Evolutionary conservation across 805 yeast genomes (phyloP).

Genomic region (Monosporozyma unispora): DNA sequence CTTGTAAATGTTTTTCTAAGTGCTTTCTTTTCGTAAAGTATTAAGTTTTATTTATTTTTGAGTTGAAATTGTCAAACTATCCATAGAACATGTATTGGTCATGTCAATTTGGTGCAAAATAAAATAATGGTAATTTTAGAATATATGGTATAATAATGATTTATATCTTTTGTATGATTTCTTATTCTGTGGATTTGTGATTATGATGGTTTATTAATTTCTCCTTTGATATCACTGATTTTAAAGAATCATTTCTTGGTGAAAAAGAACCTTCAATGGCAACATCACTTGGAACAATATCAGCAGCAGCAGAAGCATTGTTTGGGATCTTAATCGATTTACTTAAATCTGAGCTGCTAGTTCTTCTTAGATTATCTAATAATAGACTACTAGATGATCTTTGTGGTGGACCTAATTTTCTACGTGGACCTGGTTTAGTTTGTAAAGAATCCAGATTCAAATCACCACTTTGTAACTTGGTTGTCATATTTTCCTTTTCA

Average conservation of each 20-base stretch:
- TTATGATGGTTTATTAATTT: slow-evolving; percentile 8
- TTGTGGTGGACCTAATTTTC: slow-evolving; percentile 5
- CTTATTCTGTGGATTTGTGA: neutral
- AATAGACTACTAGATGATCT: slow-evolving; percentile 4
- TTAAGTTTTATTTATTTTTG: neutral
- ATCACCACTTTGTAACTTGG: neutral
- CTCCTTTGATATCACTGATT: slow-evolving; percentile 17
- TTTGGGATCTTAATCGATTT: slow-evolving; percentile 7
- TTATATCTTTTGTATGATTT: neutral
- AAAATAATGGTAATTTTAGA: neutral
- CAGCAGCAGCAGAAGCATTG: slow-evolving; percentile 16
- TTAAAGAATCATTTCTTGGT: slow-evolving; percentile 20
- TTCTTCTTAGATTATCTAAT: neutral
- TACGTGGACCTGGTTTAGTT: neutral
- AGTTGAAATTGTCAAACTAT: neutral
- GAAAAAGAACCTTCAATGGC: slow-evolving; percentile 38
- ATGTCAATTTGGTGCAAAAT: neutral
- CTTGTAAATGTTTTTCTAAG: neutral
- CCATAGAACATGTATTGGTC: neutral
- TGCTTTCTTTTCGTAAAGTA: neutral
- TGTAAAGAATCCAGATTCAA: slow-evolving; percentile 3
- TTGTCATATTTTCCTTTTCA: slow-evolving; percentile 2
- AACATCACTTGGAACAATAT: slow-evolving; percentile 31
- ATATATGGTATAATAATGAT: neutral
- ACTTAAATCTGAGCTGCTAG: slow-evolving; percentile 1